These are phyloP conservation scores for Pythium biforme DNA, from an alignment of 352 stramenopile species.

Conservation along the genomic window DNA sequence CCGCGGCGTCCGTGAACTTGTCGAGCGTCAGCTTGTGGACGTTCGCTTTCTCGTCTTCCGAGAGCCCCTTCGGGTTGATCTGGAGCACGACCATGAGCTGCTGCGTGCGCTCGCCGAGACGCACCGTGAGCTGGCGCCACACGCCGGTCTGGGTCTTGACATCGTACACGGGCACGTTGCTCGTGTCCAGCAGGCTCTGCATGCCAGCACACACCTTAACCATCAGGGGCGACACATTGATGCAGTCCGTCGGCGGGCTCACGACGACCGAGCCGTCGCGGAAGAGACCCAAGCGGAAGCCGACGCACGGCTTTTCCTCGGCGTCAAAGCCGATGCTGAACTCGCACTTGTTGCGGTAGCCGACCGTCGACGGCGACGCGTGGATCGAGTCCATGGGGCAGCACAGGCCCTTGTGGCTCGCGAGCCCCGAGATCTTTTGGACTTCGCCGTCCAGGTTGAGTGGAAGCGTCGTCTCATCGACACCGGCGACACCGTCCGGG, in stretches of 20 bases:
- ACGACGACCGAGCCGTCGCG: conserved; percentile 73
- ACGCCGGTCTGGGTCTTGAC: conserved; percentile 66
- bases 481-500: conserved; percentile 28
- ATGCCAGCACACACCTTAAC: conserved; percentile 72
- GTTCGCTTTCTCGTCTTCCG: conserved; percentile 31
- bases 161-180: conserved; percentile 66
- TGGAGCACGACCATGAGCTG: conserved; percentile 83
- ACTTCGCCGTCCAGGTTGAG: conserved; percentile 22
- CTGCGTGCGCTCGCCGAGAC: conserved; percentile 58
- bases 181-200: conserved; percentile 58
- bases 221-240: conserved; percentile 82
- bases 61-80: conserved; percentile 51
- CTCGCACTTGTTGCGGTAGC: conserved; percentile 98
- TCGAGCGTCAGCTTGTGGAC: conserved; percentile 49
- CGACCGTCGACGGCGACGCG: conserved; percentile 76
- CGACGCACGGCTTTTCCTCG: conserved; percentile 73
- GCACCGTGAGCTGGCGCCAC: conserved; percentile 78
- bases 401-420: conserved; percentile 80
- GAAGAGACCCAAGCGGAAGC: conserved; percentile 87
- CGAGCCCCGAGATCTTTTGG: conserved; percentile 50
- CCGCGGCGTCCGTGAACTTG: conserved; percentile 35
- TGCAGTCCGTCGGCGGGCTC: conserved; percentile 60
- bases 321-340: conserved; percentile 93
- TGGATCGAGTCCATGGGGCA: conserved; percentile 88
- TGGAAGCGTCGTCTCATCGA: conserved; percentile 38